A percentile compares a stretch with the other conserved stretches of the same genome.
Conservation (phyloP, 2,329 filamentous ascomycete species). For the Trichocomaceae sp. region DNA sequence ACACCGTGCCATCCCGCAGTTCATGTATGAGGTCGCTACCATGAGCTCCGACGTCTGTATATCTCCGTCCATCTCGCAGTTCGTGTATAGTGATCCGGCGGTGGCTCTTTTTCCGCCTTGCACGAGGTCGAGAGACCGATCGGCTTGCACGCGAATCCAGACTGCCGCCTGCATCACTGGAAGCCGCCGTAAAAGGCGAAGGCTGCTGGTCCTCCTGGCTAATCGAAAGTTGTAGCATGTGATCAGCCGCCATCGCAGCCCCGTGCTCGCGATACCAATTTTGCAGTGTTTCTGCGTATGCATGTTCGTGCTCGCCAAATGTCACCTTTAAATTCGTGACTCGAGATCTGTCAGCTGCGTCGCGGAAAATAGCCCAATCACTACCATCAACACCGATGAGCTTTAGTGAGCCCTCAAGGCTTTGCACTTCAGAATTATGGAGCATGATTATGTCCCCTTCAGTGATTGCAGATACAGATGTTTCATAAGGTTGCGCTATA, state of each 20-base stretch:
- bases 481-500: constrained; percentile 37
- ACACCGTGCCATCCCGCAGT: constrained; percentile 37
- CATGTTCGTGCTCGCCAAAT: constrained; percentile 32
- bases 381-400: constrained; percentile 38
- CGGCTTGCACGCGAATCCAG: constrained; percentile 19
- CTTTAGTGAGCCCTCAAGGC: constrained; percentile 33
- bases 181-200: constrained; percentile 17
- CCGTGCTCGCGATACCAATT: constrained; percentile 38
- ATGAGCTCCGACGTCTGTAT: constrained; percentile 35
- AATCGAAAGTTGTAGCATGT: constrained; percentile 31
- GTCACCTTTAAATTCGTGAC: constrained; percentile 36
- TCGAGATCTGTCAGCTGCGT: constrained; percentile 22
- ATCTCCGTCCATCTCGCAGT: constrained; percentile 36
- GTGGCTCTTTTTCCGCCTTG: constrained; percentile 24
- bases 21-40: constrained; percentile 36
- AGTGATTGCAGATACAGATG: constrained; percentile 31
- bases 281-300: constrained; percentile 29
- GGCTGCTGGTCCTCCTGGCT: constrained; percentile 22
- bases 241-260: constrained; percentile 28
- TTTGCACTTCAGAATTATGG: constrained; percentile 41
- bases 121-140: constrained; percentile 20
- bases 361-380: constrained; percentile 42
- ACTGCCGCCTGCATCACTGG: constrained; percentile 30
- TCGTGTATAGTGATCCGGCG: constrained; percentile 38
- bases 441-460: constrained; percentile 41